Evolutionary conservation across 1,139 yeast genomes (phyloP).

Genomic region (Blastobotrys petasosporus): DNA sequence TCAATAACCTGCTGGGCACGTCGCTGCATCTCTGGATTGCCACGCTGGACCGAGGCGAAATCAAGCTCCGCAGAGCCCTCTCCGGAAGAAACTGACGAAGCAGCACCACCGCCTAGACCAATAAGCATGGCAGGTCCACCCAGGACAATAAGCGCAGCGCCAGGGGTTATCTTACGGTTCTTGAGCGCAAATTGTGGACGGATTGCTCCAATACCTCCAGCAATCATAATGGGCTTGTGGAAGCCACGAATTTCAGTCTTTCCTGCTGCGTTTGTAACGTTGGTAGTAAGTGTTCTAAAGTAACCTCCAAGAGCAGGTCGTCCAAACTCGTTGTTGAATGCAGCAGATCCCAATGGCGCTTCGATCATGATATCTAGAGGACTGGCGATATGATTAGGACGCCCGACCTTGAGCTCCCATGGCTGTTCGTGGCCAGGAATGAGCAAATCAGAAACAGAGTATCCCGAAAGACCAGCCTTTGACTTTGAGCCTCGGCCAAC

Average conservation of each 20-base stretch:
- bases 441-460: constrained; percentile 81
- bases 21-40: constrained; percentile 98
- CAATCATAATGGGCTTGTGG: constrained; percentile 98
- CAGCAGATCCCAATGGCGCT: constrained; percentile 97
- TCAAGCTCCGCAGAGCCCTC: constrained; percentile 94
- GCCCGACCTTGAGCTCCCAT: constrained; percentile 84
- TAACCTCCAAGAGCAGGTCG: constrained; percentile 97
- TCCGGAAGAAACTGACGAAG: constrained; percentile 91
- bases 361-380: constrained; percentile 92
- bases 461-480: constrained; percentile 94
- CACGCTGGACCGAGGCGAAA: constrained; percentile 98
- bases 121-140: constrained; percentile 99
- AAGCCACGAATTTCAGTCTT: constrained; percentile 82
- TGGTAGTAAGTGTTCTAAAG: constrained; percentile 89
- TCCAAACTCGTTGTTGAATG: constrained; percentile 98
- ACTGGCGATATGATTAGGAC: constrained; percentile 89
- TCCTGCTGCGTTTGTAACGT: constrained; percentile 56
- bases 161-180: constrained; percentile 83
- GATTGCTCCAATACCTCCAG: constrained; percentile 98
- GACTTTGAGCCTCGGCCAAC: constrained; percentile 98
- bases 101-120: constrained; percentile 99
- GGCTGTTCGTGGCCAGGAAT: constrained; percentile 87
- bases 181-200: constrained; percentile 91
- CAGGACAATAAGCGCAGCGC: constrained; percentile 83
- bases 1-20: constrained; percentile 98